phyloP scores from a whole-genome alignment of 306 rosid species.

The Mucuna pruriens region DNA sequence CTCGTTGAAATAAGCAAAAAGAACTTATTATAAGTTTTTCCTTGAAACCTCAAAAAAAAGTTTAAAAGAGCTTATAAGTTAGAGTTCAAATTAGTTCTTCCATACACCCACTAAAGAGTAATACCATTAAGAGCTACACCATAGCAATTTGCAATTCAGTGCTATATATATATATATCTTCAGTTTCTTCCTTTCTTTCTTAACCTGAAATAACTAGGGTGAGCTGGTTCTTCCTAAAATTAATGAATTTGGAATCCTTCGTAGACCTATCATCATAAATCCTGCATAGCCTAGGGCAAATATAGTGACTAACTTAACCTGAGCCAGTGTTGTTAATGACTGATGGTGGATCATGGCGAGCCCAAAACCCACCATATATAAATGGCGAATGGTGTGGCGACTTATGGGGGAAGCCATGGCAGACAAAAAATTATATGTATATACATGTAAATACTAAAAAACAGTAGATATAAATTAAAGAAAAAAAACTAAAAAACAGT shows the following conservation, averaged over 20 bases:
- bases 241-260: neutral
- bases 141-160: neutral
- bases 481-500: too few species aligned
- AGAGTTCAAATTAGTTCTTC: neutral
- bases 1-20: neutral
- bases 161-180: neutral
- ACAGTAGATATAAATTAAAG: too few species aligned
- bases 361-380: too few species aligned
- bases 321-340: too few species aligned
- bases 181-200: neutral
- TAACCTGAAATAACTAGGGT: too few species aligned
- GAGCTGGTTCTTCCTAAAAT: conserved; percentile 16
- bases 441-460: too few species aligned
- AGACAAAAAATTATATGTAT: too few species aligned
- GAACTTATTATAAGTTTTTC: neutral
- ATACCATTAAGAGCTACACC: neutral
- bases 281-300: neutral
- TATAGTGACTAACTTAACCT: neutral
- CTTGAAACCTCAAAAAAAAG: neutral
- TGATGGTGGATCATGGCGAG: too few species aligned
- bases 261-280: neutral
- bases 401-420: too few species aligned
- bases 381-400: too few species aligned
- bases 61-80: neutral
- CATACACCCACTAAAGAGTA: neutral